A percentile compares a stretch with the other conserved stretches of the same genome.
Conservation (phyloP, 495 filamentous ascomycete genomes). For the Astrothelium macrocarpum region DNA sequence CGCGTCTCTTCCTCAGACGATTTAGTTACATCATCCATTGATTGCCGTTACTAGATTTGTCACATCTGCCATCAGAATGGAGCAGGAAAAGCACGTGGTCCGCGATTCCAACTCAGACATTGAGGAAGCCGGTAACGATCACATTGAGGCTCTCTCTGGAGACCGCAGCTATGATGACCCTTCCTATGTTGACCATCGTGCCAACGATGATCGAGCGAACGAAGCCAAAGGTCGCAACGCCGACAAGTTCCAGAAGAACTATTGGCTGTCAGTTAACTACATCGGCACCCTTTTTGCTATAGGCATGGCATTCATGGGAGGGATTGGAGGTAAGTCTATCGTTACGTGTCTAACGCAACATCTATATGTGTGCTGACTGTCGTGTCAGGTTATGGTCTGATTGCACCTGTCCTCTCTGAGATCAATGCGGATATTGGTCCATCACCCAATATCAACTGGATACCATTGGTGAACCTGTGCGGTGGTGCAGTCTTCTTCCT, state of each 20-base stretch:
- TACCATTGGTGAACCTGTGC: conserved; percentile 17
- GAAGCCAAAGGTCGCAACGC: conserved; percentile 12
- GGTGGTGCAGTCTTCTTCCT: conserved; percentile 11
- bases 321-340: conserved; percentile 7
- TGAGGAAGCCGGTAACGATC: background rate
- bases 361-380: background rate
- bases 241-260: conserved; percentile 10
- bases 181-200: conserved; percentile 9
- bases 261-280: conserved; percentile 12
- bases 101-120: background rate
- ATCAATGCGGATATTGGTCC: conserved; percentile 21
- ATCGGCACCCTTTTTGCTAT: conserved; percentile 14
- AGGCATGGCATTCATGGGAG: conserved; percentile 15
- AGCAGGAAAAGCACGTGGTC: background rate
- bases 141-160: background rate
- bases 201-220: conserved; percentile 11
- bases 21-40: background rate
- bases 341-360: background rate
- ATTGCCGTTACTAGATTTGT: background rate
- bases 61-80: background rate
- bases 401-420: conserved; percentile 12
- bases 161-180: conserved; percentile 6
- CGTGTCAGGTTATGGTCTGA: conserved; percentile 6
- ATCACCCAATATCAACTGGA: conserved; percentile 19
- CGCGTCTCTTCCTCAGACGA: background rate